Base-by-base conservation (phyloP, 345 rosid genomes). In the Brassica juncea region DNA sequence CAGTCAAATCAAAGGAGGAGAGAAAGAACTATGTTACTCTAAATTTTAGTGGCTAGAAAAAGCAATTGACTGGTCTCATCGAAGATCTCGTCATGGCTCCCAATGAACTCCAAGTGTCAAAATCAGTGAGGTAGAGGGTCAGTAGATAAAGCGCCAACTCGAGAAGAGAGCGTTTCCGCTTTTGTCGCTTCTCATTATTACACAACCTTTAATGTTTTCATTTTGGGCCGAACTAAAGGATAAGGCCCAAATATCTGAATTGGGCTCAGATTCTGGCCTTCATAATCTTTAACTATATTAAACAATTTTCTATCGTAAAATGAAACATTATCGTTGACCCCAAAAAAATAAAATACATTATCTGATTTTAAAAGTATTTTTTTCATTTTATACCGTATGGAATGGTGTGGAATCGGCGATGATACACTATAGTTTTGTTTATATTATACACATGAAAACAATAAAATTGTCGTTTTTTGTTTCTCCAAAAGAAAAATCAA, bases 61-160 rank as follows among this genome's bases (percentile, higher is more conserved):
- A 27, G 30, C 5, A 4, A 37, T 9, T 65, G 0, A 11, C n/a
- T 71, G 2, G 0, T 54, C 66, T 70, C 76, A 71, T 77, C 60
- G 76, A 34, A 68, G n/a, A 9, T 35, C 47, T 23, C 76, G 76
- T 66, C 71, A 70, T 49, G 62, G 70, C 64, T 70, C 65, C 5
- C 21, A 47, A 16, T 42, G 64, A 16, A n/a, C n/a, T 65, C 28
- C 25, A 49, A 27, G 14, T 49, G 19, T 10, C 16, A 28, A 4
- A 54, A 8, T 35, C 44, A 54, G 54, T n/a, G 19, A 19, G 14
- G 66, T 49, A 47, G 37, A 15, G 10, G 15, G 65, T 55, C 30
- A 34, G 57, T 69, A 60, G 6, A 25, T 49, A 62, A 77, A 77
- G 66, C 76, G 76, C 66, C 9, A 32, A 63, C 7, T 70, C 57